phyloP scores from a whole-genome alignment of 2,329 filamentous ascomycete species.

The Colletotrichum simmondsii region DNA sequence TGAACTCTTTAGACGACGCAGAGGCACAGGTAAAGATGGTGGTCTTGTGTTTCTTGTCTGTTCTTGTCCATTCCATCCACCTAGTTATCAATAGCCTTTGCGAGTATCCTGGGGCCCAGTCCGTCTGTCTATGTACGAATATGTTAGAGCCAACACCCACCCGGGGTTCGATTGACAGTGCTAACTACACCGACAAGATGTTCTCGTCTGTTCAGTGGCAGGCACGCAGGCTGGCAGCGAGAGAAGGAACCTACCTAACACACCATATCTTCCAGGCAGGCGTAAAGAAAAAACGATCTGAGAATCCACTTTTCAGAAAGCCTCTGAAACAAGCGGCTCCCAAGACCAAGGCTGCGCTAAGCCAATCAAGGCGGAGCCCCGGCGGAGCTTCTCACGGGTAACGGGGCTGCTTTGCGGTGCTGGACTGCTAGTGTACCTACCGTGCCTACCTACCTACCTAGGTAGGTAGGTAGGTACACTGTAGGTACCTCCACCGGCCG shows the following conservation, averaged over 20 bases:
- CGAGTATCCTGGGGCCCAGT: not conserved
- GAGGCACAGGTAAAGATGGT: no score
- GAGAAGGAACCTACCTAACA: no score
- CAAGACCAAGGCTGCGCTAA: slow-evolving; percentile 2
- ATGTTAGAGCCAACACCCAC: no score
- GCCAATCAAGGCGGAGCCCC: not conserved
- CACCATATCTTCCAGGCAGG: no score
- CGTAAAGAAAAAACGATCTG: not conserved
- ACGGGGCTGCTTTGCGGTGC: not conserved
- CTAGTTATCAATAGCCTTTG: not conserved
- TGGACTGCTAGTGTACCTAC: not conserved
- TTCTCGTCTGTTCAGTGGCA: not conserved
- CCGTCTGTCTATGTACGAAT: no score
- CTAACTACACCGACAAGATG: not conserved
- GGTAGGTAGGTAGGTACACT: no score
- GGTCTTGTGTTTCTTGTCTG: not conserved
- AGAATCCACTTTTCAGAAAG: not conserved
- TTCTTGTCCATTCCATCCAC: not conserved
- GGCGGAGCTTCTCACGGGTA: not conserved
- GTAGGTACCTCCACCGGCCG: not conserved
- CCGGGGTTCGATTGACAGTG: no score
- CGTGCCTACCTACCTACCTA: no score
- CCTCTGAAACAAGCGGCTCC: slow-evolving; percentile 32
- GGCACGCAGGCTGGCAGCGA: no score
- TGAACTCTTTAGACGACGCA: not conserved